phyloP scores from a whole-genome alignment of 2,329 filamentous ascomycete genomes.

The Rachicladosporium sp. region DNA sequence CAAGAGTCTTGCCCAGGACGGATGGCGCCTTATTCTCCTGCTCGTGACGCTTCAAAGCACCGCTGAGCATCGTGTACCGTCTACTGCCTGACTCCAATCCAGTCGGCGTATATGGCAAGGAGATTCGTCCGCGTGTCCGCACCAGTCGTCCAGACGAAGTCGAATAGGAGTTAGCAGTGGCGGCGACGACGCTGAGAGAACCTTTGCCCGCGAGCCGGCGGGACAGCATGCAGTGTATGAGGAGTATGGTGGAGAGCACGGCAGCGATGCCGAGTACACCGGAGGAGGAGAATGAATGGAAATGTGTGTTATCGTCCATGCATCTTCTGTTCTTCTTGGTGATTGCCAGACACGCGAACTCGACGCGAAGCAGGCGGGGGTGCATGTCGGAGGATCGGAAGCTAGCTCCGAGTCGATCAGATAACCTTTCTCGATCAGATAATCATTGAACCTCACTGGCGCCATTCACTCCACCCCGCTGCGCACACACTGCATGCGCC shows the following conservation, averaged over 20 bases:
- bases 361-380: too few species aligned
- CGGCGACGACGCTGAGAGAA: conserved; percentile 4
- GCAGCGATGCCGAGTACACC: background rate
- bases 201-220: conserved; percentile 4
- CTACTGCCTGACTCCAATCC: background rate
- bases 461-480: too few species aligned
- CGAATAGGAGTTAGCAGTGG: background rate
- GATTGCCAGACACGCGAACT: background rate
- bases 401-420: too few species aligned
- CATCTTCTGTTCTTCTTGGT: conserved; percentile 1
- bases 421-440: too few species aligned
- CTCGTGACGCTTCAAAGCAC: conserved; percentile 29
- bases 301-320: conserved; percentile 1
- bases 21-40: conserved; percentile 19
- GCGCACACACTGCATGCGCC: too few species aligned
- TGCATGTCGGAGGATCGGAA: too few species aligned
- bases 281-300: background rate
- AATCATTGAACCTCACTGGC: too few species aligned
- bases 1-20: conserved; percentile 9
- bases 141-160: too few species aligned
- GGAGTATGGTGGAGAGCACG: conserved; percentile 1
- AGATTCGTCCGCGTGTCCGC: conserved; percentile 2
- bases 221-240: conserved; percentile 5
- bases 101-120: background rate
- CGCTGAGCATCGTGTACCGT: conserved; percentile 20